These are phyloP conservation scores for Lycium barbarum DNA, from an alignment of 257 asterid genomes.

Conservation along the genomic window DNA sequence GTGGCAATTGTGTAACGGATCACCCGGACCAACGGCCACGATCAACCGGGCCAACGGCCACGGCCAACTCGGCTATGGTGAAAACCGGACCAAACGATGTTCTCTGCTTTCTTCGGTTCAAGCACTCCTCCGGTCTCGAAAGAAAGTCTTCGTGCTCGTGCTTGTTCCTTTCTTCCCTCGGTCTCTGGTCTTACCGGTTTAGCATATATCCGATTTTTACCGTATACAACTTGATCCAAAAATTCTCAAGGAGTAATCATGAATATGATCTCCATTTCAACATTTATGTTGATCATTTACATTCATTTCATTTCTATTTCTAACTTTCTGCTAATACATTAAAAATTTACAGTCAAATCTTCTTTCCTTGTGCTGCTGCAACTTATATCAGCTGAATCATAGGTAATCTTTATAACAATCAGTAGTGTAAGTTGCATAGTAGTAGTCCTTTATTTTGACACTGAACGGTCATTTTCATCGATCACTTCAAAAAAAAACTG, in stretches of 20 bases:
- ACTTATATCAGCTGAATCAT: neutral
- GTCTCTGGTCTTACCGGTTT: too few relatives aligned
- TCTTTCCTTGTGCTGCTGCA: neutral
- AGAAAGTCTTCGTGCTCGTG: too few relatives aligned
- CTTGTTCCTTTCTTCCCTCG: too few relatives aligned
- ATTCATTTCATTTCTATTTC: neutral
- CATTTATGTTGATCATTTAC: neutral
- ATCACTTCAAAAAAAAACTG: neutral
- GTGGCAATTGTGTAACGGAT: too few relatives aligned
- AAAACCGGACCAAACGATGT: too few relatives aligned
- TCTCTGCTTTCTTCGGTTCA: too few relatives aligned
- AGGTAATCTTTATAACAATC: slow-evolving; percentile 8
- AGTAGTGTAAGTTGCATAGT: slow-evolving; percentile 19
- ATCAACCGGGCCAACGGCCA: too few relatives aligned
- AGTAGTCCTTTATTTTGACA: neutral
- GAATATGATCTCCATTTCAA: neutral
- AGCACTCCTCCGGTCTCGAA: too few relatives aligned
- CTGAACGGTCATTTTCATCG: neutral
- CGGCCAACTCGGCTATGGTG: too few relatives aligned
- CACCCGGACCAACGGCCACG: too few relatives aligned
- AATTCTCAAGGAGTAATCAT: slow-evolving; percentile 6
- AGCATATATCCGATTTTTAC: too few relatives aligned
- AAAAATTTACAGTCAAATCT: neutral
- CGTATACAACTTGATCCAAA: too few relatives aligned
- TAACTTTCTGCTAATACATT: neutral